Conservation (phyloP, 2,329 filamentous ascomycete genomes). For the Aquanectria penicillioides region DNA sequence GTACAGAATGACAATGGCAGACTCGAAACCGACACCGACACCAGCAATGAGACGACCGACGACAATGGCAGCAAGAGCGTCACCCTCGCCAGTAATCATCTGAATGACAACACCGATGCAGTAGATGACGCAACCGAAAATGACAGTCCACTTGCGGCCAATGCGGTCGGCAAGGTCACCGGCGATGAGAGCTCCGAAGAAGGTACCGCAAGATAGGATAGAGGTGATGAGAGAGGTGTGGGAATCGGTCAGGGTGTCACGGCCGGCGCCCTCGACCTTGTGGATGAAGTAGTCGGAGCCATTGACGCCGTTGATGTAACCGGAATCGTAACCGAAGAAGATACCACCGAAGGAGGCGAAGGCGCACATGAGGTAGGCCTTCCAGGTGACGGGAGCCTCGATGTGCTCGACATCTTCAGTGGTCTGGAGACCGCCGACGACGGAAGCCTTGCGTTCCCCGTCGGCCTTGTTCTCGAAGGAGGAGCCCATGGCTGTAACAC, state of each 20-base stretch:
- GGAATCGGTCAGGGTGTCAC: conserved; percentile 48
- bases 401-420: conserved; percentile 66
- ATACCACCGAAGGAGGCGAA: conserved; percentile 78
- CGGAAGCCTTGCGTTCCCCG: conserved; percentile 37
- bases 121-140: conserved; percentile 78
- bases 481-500: conserved; percentile 40
- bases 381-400: conserved; percentile 75
- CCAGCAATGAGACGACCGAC: conserved; percentile 80
- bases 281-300: conserved; percentile 62
- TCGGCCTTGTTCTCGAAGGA: conserved; percentile 33
- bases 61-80: conserved; percentile 70
- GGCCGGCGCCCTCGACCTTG: conserved; percentile 57
- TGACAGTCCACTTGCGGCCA: conserved; percentile 77
- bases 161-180: conserved; percentile 81
- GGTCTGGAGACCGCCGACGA: conserved; percentile 47
- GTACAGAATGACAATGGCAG: conserved; percentile 83
- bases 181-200: conserved; percentile 81
- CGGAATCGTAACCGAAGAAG: conserved; percentile 83
- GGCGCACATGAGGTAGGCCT: conserved; percentile 75
- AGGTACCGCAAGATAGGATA: conserved; percentile 81
- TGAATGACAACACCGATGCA: conserved; percentile 74
- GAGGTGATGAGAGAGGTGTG: conserved; percentile 72
- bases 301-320: conserved; percentile 76
- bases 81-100: conserved; percentile 59
- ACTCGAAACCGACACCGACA: conserved; percentile 83